Conservation (phyloP, 495 filamentous ascomycete genomes). For the Glonium stellatum region DNA sequence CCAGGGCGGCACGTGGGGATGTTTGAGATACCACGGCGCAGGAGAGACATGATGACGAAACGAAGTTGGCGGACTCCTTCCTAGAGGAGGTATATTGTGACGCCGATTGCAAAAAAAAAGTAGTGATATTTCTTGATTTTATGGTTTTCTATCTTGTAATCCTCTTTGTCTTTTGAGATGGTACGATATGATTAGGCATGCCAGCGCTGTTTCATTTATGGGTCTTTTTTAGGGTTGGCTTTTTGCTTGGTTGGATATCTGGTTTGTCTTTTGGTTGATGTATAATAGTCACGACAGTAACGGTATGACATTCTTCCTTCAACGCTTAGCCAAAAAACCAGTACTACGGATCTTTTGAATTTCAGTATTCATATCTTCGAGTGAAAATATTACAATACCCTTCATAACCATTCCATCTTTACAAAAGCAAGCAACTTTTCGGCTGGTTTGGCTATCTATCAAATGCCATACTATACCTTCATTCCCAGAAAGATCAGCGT, state of each 20-base stretch:
- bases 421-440: too few species aligned
- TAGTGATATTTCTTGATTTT: neutral
- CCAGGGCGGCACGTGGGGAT: constrained; percentile 6
- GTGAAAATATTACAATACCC: too few species aligned
- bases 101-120: neutral
- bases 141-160: neutral
- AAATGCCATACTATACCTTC: too few species aligned
- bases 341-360: too few species aligned
- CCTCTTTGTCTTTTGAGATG: neutral
- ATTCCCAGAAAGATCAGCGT: too few species aligned
- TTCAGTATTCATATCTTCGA: too few species aligned
- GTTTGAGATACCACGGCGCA: neutral
- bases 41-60: neutral
- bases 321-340: too few species aligned
- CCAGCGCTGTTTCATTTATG: neutral
- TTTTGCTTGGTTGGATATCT: neutral
- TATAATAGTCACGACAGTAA: neutral
- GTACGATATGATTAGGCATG: neutral
- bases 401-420: too few species aligned
- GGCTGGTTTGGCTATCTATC: too few species aligned
- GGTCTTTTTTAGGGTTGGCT: neutral
- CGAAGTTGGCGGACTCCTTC: neutral
- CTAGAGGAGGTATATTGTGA: neutral
- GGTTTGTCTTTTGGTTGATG: neutral
- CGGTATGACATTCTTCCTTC: neutral